A percentile compares a stretch with the other conserved stretches of the same genome.
Conservation (phyloP, 345 rosid genomes). For the Eucalyptus cloeziana region DNA sequence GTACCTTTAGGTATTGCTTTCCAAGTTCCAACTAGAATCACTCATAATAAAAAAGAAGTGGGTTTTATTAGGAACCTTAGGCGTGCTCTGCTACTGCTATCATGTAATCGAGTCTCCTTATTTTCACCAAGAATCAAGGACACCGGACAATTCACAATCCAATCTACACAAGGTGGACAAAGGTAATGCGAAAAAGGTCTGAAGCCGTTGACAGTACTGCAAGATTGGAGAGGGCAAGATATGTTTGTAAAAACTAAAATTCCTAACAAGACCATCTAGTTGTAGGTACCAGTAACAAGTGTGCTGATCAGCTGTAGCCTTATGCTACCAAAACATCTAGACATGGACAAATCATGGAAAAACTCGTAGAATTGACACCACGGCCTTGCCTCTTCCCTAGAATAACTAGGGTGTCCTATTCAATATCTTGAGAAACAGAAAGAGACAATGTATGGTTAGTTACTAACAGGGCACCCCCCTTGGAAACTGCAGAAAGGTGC, state of each 20-base stretch:
- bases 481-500: neutral
- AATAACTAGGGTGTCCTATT: neutral
- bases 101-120: neutral
- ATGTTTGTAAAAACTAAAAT: neutral
- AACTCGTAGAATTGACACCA: neutral
- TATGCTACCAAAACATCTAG: neutral
- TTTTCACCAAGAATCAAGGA: neutral
- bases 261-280: neutral
- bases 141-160: neutral
- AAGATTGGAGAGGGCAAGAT: neutral
- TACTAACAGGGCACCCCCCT: neutral
- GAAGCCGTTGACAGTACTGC: neutral
- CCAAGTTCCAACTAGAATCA: neutral
- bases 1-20: neutral
- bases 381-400: neutral
- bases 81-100: neutral
- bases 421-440: neutral
- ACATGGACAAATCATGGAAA: neutral
- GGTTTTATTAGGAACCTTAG: neutral
- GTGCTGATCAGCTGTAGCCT: neutral
- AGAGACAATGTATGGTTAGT: neutral
- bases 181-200: neutral
- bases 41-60: neutral
- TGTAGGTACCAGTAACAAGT: neutral
- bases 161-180: neutral